Conservation (phyloP, 2,329 filamentous ascomycete genomes). For the Monosporascus sp. region DNA sequence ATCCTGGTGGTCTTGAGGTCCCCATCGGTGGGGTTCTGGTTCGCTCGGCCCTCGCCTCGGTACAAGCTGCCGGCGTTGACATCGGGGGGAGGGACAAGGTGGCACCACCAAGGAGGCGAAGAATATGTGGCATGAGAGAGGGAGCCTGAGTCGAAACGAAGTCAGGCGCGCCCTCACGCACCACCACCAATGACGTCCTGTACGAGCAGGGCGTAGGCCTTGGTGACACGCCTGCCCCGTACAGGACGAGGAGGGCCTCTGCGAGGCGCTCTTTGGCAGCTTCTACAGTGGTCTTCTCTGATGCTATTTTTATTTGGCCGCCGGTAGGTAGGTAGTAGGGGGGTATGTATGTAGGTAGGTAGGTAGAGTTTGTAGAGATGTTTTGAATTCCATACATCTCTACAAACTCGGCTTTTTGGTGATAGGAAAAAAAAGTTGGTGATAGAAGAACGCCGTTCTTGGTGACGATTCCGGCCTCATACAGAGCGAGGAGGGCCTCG, state of each 20-base stretch:
- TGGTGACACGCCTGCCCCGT: not conserved
- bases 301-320: too few species aligned
- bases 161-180: constrained; percentile 92
- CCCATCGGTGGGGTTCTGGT: constrained; percentile 11
- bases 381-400: too few species aligned
- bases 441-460: too few species aligned
- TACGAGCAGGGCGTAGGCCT: too few species aligned
- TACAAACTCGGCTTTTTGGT: too few species aligned
- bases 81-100: constrained; percentile 34
- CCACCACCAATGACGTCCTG: not conserved
- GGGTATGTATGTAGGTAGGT: too few species aligned
- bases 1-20: constrained; percentile 22
- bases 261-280: not conserved
- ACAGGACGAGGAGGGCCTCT: not conserved
- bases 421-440: too few species aligned
- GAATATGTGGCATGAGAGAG: constrained; percentile 77
- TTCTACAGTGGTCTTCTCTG: too few species aligned
- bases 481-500: not conserved
- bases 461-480: not conserved
- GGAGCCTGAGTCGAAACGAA: constrained; percentile 92
- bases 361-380: too few species aligned
- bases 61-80: constrained; percentile 18
- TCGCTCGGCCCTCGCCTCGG: constrained; percentile 28
- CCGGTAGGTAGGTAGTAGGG: too few species aligned
- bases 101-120: constrained; percentile 60